These are phyloP conservation scores for Mortierella sp. DNA, from an alignment of 371 early-diverging fungal genomes.

Conservation along the genomic window DNA sequence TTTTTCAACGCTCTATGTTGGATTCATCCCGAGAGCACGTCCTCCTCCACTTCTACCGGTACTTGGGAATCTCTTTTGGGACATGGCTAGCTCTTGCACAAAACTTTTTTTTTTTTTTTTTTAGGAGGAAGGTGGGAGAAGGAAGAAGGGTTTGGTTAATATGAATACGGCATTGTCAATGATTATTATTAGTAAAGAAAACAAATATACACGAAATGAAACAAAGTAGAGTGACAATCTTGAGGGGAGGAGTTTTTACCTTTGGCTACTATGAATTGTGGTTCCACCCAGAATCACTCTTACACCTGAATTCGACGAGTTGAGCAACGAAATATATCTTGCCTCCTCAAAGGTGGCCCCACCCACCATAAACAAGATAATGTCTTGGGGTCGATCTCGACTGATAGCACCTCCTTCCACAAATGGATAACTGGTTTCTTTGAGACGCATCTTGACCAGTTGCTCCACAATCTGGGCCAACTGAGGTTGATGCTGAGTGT, in stretches of 20 bases:
- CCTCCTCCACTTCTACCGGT: no score
- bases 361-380: constrained; percentile 93
- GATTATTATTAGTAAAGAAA: no score
- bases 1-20: no score
- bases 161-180: no score
- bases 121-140: no score
- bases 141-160: no score
- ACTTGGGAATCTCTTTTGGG: no score
- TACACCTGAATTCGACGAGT: constrained; percentile 78
- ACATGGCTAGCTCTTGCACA: no score
- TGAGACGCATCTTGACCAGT: constrained; percentile 83
- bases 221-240: background rate
- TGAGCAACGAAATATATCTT: constrained; percentile 80
- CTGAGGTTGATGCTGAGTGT: constrained; percentile 94
- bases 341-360: constrained; percentile 96
- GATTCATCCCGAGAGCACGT: no score
- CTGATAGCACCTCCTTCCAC: constrained; percentile 57
- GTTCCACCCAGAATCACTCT: constrained; percentile 92
- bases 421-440: constrained; percentile 83
- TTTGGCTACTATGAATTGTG: constrained; percentile 80
- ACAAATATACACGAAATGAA: background rate
- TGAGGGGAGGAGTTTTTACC: no score
- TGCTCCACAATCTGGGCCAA: constrained; percentile 81
- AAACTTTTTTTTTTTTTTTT: no score
- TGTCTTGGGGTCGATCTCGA: constrained; percentile 89